Percentiles rank a stretch among this genome's conserved stretches.
Conservation (phyloP, 495 filamentous ascomycete species). For the Penicillium roqueforti region DNA sequence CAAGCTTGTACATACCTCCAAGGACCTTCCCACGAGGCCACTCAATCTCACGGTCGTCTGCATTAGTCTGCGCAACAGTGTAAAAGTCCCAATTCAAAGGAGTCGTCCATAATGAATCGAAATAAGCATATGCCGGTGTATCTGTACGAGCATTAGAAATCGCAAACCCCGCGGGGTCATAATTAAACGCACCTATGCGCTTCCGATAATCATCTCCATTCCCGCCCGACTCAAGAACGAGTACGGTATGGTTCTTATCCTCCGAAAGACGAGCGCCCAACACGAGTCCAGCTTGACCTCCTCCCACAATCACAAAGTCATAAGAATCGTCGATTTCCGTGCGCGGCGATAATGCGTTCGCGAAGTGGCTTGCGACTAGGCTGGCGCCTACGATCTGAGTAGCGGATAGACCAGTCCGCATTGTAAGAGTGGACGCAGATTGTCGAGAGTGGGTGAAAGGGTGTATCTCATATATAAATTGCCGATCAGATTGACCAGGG, state of each 20-base stretch:
- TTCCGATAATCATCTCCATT: slow-evolving; percentile 33
- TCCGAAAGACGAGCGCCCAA: slow-evolving; percentile 23
- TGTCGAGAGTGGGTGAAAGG: background rate
- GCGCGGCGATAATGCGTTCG: slow-evolving; percentile 23
- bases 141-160: slow-evolving; percentile 15
- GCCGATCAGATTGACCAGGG: background rate
- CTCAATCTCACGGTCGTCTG: slow-evolving; percentile 28
- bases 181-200: slow-evolving; percentile 27
- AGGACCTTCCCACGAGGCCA: slow-evolving; percentile 38
- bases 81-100: slow-evolving; percentile 36
- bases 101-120: slow-evolving; percentile 33
- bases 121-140: slow-evolving; percentile 34
- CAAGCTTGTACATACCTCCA: slow-evolving; percentile 25
- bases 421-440: background rate
- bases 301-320: slow-evolving; percentile 48
- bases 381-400: background rate
- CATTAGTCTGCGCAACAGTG: slow-evolving; percentile 33
- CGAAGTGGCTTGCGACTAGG: background rate
- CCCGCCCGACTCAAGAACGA: slow-evolving; percentile 43
- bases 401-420: background rate
- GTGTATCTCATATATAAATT: background rate
- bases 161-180: background rate
- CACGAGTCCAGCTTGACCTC: slow-evolving; percentile 37
- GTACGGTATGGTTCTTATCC: slow-evolving; percentile 31
- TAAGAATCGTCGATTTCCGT: slow-evolving; percentile 32